These are phyloP conservation scores for Gynandropsis gynandra DNA, from an alignment of 345 rosid genomes.

Conservation along the genomic window DNA sequence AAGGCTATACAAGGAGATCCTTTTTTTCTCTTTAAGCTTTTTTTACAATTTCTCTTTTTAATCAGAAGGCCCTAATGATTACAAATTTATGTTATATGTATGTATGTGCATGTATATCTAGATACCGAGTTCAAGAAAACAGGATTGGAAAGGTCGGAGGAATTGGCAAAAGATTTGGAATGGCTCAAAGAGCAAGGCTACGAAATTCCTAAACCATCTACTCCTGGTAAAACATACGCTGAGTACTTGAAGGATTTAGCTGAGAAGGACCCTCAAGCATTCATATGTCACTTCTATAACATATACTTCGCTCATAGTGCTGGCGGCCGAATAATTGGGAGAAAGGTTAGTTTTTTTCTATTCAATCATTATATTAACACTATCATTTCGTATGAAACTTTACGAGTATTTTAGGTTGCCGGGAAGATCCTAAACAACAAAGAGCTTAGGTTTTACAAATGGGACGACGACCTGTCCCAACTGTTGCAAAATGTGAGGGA, in stretches of 20 bases:
- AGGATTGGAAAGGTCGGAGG: conserved; percentile 75
- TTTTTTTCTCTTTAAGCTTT: background rate
- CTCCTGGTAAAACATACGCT: conserved; percentile 61
- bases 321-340: conserved; percentile 97
- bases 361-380: background rate
- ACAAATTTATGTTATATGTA: background rate
- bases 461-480: conserved; percentile 78
- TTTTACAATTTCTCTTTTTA: background rate
- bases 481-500: conserved; percentile 75
- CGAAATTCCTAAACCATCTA: conserved; percentile 70
- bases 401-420: conserved; percentile 45
- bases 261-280: conserved; percentile 87
- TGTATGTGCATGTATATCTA: conserved; percentile 13
- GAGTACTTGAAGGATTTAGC: conserved; percentile 55
- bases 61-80: background rate
- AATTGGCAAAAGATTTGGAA: conserved; percentile 61
- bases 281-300: conserved; percentile 95
- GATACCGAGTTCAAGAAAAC: conserved; percentile 83
- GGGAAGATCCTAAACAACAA: conserved; percentile 53
- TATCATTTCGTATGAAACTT: conserved; percentile 7
- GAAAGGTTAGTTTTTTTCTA: conserved; percentile 42
- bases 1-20: background rate
- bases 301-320: conserved; percentile 89
- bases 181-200: conserved; percentile 93
- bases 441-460: conserved; percentile 75